These are phyloP conservation scores for Gynandropsis gynandra DNA, from an alignment of 345 rosid genomes.

Conservation along the genomic window DNA sequence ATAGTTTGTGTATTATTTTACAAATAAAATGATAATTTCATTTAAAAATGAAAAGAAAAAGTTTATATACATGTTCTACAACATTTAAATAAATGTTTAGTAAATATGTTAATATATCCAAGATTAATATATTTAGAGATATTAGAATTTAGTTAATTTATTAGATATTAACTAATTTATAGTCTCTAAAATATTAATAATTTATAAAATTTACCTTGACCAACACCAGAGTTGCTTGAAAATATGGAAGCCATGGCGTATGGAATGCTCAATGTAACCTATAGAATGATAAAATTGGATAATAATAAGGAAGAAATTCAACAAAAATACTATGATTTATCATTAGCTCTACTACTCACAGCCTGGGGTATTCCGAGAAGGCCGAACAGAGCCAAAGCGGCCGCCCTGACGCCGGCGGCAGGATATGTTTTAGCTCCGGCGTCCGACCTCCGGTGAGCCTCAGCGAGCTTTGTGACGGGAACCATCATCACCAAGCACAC, in stretches of 20 bases:
- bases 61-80: too few relatives aligned
- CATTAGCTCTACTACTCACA: conserved; percentile 27
- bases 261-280: conserved; percentile 23
- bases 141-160: too few relatives aligned
- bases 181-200: too few relatives aligned
- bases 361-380: conserved; percentile 70
- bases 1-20: too few relatives aligned
- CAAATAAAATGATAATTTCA: too few relatives aligned
- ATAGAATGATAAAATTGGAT: background rate
- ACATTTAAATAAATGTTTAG: too few relatives aligned
- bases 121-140: too few relatives aligned
- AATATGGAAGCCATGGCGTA: conserved; percentile 22
- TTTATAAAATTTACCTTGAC: conserved; percentile 27
- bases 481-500: conserved; percentile 42
- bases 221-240: conserved; percentile 19
- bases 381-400: conserved; percentile 48
- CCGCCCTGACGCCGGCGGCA: conserved; percentile 30
- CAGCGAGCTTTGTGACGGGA: conserved; percentile 50
- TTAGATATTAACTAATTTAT: too few relatives aligned
- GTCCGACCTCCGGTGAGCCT: conserved; percentile 29
- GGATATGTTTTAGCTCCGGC: conserved; percentile 21
- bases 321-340: background rate
- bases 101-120: too few relatives aligned
- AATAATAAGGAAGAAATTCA: background rate
- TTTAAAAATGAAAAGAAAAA: too few relatives aligned